Base-by-base conservation (phyloP, 2,329 filamentous ascomycete genomes). In the Exophiala dermatitidis region DNA sequence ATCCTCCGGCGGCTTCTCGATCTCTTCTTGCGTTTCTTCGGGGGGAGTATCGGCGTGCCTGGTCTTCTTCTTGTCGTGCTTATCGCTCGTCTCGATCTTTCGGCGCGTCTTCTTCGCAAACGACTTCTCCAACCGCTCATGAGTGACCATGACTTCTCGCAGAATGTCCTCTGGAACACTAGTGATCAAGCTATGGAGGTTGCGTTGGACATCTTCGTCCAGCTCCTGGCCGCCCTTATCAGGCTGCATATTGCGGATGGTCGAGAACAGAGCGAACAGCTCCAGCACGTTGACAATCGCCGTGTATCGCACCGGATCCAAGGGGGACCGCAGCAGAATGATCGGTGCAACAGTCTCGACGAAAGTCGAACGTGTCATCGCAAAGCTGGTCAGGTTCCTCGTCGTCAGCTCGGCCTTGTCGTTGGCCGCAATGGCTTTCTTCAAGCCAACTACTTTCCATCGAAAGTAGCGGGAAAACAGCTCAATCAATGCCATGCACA, bases 401-500 rank as follows among this genome's bases (percentile, higher is more conserved):
- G 74, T 78, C 54, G 79, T 74, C 65, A 85, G 84, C 1, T 74
- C 72, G 26, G 78, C 70, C 61, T 74, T 76, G 41, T 81, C 77
- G 29, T 76, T 75, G 6, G 69, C 63, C 10, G 76, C 71, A 34
- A 88, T 68, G 10, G 78, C 69, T 50, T 77, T 73, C 57, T 76
- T 74, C 56, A 88, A 65, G 48, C 77, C 74, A 49, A 82, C 80
- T 26, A 86, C 79, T 66, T 93, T 91, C 93, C 93, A 98, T 82
- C 95, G 88, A 67, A 96, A 95, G 72, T 96, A 97, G 71, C 94
- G 89, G 44, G 90, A 78, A 47, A 86, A 77, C 1, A 84, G 78
- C 60, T 86, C 85, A 64, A 94, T 86, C 31, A 89, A 85, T 62
- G 84, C 85, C 1, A 81, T 77, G 4, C 89, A 83, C 41, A 93